Evolutionary conservation across 2,329 filamentous ascomycete genomes (phyloP), one percentile per base, ranked within the genome.

Genomic region (Canariomyces notabilis): DNA sequence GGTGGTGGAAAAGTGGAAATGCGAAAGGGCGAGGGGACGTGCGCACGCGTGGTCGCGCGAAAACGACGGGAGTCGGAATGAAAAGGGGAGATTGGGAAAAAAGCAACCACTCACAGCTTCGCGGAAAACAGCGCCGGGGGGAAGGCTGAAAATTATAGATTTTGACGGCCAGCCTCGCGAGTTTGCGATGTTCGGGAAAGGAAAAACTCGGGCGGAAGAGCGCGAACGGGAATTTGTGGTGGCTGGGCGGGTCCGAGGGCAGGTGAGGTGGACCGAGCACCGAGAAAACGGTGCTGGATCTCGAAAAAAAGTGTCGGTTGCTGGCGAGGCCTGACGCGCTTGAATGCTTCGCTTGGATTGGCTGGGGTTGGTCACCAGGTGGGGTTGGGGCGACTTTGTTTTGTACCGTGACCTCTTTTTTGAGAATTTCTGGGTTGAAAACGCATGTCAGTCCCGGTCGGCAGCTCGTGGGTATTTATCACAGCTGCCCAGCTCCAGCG

Each of bases 391-490:
- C 37, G 39, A 26, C 31, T 39, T 37, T 48, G 50, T 45, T 48
- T 43, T 49, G 50, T 52, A 53, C 42, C 50, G 52, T 44, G 55
- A 57, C 52, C 55, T 50, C 49, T 56, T 53, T 52, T 51, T 50
- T 50, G 49, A 44, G 52, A 57, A 61, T 54, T 50, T 58, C 56
- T 53, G 56, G 53, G 54, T 58, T 48, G 54, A 60, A 59, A 61
- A 60, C 58, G 58, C 55, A 58, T 60, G 57, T 60, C 56, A 58
- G 62, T 58, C 57, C 53, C 60, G 57, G 59, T 60, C 58, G 62
- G 61, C 53, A 59, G 60, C 58, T 53, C 56, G 58, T 56, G 56
- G 59, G 62, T 66, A 66, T 66, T 66, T 66, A 66, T 65, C 58
- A 61, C 49, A 53, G 54, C 57, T 53, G 52, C 55, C 55, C 49